Evolutionary conservation across 805 yeast species (phyloP).

Genomic region (Barnettozyma populi): DNA sequence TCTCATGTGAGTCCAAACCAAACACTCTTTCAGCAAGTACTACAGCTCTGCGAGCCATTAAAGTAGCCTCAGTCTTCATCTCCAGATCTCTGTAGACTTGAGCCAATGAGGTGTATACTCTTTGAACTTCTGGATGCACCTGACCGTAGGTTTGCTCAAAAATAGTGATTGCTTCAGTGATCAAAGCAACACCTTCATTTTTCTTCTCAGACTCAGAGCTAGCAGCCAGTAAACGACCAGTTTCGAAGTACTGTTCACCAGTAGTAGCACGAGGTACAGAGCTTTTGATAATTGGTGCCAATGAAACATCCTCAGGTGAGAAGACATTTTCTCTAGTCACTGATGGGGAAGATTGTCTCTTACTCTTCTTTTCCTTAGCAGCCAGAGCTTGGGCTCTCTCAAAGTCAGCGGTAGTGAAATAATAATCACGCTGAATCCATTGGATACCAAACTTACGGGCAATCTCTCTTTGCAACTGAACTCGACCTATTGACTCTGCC

Average conservation of each 20-base stretch:
- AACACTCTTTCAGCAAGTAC: slow-evolving; percentile 70
- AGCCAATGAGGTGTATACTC: slow-evolving; percentile 60
- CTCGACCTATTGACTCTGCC: slow-evolving; percentile 35
- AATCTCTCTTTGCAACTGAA: slow-evolving; percentile 56
- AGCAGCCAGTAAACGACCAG: slow-evolving; percentile 37
- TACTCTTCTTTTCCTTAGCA: slow-evolving; percentile 33
- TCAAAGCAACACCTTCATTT: slow-evolving; percentile 55
- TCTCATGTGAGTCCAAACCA: slow-evolving; percentile 79
- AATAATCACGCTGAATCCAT: slow-evolving; percentile 47
- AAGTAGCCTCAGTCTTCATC: slow-evolving; percentile 52
- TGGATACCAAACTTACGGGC: slow-evolving; percentile 83
- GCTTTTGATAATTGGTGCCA: slow-evolving; percentile 74
- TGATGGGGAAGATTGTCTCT: slow-evolving; percentile 13
- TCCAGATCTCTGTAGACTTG: slow-evolving; percentile 60
- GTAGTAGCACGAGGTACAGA: slow-evolving; percentile 60
- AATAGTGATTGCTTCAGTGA: slow-evolving; percentile 65
- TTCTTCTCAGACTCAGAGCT: slow-evolving; percentile 29
- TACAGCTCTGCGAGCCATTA: slow-evolving; percentile 61
- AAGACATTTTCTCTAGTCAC: slow-evolving; percentile 36
- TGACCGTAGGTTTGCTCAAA: slow-evolving; percentile 81
- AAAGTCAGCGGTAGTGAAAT: slow-evolving; percentile 35
- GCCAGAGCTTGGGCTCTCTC: slow-evolving; percentile 27
- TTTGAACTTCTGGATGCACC: slow-evolving; percentile 74
- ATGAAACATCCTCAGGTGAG: slow-evolving; percentile 56
- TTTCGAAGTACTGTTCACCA: slow-evolving; percentile 70